Base-by-base conservation (phyloP, 257 asterid genomes). In the Primulina tabacum region DNA sequence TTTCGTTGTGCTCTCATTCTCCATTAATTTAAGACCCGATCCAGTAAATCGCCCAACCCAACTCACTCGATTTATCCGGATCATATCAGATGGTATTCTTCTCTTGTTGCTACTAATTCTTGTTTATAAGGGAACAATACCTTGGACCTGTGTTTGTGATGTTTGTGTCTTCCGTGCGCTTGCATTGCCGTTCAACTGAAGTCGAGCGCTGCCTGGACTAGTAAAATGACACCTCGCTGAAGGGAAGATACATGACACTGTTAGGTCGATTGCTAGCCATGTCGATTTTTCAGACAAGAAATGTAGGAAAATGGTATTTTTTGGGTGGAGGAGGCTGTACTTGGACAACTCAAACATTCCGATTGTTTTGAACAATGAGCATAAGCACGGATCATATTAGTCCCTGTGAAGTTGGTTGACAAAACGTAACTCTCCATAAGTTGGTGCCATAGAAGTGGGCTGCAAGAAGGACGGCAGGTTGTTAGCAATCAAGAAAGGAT, bases 371-470 rank as follows among this genome's bases (percentile, higher is more conserved):
- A 88, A 43, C 96, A 86, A 69, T 86, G 96, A 70, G 90, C 74
- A 60, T 88, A 86, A 17, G 89, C 85, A 20, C 96, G 92, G 47
- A 88, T 71, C 66, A 68, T 84, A 60, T 67, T 81, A 8, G 84
- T 83, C 72, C 85, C 88, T 0, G 67, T 70, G 47, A 88, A 86
- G 29, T 77, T 85, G 5, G 89, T 79, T 17, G 85, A 71, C 60
- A 88, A 70, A 68, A 86, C 96, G 11, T 60, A 62, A 14, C 65
- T 72, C 68, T 92, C 96, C 96, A 88, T 88, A 35, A 88, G 76
- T 12, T 73, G 82, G 78, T 86, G 90, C 90, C 92, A 88, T 59
- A 88, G 89, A 70, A 88, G 90, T n/a, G 92, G 90, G 61, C 96
- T 88, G 84, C 73, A 67, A 69, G 17, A 74, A 16, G 43, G 7